Conservation (phyloP, 2,329 filamentous ascomycete genomes). For the Aspergillus candidus region DNA sequence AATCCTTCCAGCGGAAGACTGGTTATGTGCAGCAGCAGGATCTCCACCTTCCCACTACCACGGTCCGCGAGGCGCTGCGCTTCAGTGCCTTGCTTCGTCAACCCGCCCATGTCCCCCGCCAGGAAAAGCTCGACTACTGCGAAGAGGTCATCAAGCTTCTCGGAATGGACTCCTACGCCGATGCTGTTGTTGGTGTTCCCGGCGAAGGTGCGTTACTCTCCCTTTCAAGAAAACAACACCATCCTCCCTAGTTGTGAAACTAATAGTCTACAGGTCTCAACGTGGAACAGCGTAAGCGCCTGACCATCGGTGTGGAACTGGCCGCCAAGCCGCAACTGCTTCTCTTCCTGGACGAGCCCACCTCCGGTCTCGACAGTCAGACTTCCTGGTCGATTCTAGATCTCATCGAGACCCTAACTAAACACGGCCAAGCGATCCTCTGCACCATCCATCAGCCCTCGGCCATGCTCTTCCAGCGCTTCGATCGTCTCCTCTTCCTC, state of each 20-base stretch:
- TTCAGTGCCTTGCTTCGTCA: constrained; percentile 85
- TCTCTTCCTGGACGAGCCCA: constrained; percentile 91
- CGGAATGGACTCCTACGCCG: constrained; percentile 84
- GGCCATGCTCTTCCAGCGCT: constrained; percentile 88
- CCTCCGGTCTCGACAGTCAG: constrained; percentile 86
- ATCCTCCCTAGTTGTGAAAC: not conserved
- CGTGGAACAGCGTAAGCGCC: constrained; percentile 62
- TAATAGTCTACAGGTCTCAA: constrained; percentile 41
- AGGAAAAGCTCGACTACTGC: constrained; percentile 81
- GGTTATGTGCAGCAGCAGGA: constrained; percentile 93
- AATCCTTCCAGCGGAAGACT: constrained; percentile 84
- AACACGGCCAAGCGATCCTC: constrained; percentile 86
- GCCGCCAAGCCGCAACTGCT: constrained; percentile 85
- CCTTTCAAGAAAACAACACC: not conserved
- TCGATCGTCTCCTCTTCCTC: constrained; percentile 59
- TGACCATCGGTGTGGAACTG: constrained; percentile 94
- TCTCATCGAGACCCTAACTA: constrained; percentile 81
- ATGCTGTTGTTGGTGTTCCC: constrained; percentile 83
- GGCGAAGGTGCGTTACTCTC: constrained; percentile 59
- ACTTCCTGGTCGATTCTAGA: constrained; percentile 90
- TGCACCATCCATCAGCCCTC: constrained; percentile 98
- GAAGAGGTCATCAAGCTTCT: constrained; percentile 85
- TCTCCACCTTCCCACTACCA: constrained; percentile 75
- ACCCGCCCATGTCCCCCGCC: constrained; percentile 62
- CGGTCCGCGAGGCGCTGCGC: constrained; percentile 78